Percentiles rank a stretch among this genome's conserved stretches.
Evolutionary conservation across 2,329 filamentous ascomycete species (phyloP).

Genomic region (Colletotrichum sp.): DNA sequence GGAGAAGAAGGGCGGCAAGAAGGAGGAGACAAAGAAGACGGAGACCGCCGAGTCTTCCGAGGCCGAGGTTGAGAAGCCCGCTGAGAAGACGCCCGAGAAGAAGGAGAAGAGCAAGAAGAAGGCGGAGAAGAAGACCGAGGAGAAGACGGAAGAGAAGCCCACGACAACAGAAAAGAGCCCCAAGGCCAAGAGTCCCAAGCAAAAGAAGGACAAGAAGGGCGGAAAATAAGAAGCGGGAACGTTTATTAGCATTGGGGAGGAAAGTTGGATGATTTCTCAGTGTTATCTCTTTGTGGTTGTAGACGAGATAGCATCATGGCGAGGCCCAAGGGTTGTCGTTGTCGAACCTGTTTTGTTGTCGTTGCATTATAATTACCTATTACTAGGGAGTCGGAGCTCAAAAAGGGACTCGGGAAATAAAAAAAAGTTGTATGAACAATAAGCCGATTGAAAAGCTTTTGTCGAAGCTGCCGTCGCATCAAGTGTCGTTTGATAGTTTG

Average conservation of each 20-base stretch:
- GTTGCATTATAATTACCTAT: constrained; percentile 21
- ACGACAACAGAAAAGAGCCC: constrained; percentile 16
- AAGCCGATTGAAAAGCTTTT: background rate
- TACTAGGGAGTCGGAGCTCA: constrained; percentile 20
- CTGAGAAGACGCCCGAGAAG: constrained; percentile 16
- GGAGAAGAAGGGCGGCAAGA: constrained; percentile 28
- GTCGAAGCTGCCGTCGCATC: background rate
- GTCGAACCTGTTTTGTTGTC: background rate
- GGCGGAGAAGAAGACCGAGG: background rate
- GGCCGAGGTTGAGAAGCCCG: constrained; percentile 4
- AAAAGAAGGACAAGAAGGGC: constrained; percentile 21
- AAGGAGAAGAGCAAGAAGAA: constrained; percentile 14
- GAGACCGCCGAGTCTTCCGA: constrained; percentile 16
- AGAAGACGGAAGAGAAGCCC: background rate
- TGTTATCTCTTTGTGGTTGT: constrained; percentile 6
- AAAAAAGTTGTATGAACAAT: background rate
- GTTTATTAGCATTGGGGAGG: background rate
- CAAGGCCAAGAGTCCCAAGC: constrained; percentile 19
- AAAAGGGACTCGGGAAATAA: background rate
- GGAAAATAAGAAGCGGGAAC: background rate
- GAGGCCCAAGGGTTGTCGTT: background rate
- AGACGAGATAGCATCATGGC: constrained; percentile 4
- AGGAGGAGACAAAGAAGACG: constrained; percentile 21
- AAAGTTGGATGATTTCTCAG: background rate
- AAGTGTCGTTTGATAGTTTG: background rate